A percentile compares a stretch with the other conserved stretches of the same genome.
phyloP scores from a whole-genome alignment of 306 rosid species.

The Sindora glabra region DNA sequence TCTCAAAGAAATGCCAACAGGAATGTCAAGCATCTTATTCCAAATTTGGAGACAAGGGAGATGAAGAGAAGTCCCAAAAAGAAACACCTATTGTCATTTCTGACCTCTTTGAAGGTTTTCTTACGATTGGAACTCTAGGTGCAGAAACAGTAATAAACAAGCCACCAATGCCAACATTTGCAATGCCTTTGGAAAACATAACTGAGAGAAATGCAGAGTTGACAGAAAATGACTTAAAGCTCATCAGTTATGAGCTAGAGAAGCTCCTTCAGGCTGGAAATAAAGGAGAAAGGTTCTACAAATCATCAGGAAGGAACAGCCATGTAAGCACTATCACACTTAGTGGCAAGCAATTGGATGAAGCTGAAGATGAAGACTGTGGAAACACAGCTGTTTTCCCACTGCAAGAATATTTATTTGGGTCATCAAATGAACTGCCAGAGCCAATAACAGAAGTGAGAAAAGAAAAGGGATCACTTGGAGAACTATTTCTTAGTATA shows the following conservation, averaged over 20 bases:
- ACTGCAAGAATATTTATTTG: slow-evolving; percentile 77
- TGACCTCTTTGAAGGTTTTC: slow-evolving; percentile 78
- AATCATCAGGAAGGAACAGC: slow-evolving; percentile 69
- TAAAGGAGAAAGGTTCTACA: slow-evolving; percentile 36
- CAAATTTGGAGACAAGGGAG: slow-evolving; percentile 28
- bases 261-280: slow-evolving; percentile 70
- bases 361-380: slow-evolving; percentile 45
- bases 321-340: slow-evolving; percentile 59
- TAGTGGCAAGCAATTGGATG: slow-evolving; percentile 47
- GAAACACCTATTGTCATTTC: slow-evolving; percentile 36
- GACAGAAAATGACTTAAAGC: slow-evolving; percentile 63
- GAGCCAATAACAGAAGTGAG: slow-evolving; percentile 36
- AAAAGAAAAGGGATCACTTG: slow-evolving; percentile 56
- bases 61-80: slow-evolving; percentile 22
- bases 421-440: slow-evolving; percentile 58
- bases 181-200: slow-evolving; percentile 47
- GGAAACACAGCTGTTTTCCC: slow-evolving; percentile 57
- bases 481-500: slow-evolving; percentile 58
- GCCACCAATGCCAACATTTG: slow-evolving; percentile 78
- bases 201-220: slow-evolving; percentile 34
- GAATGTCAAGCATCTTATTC: slow-evolving; percentile 28
- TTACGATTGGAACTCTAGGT: slow-evolving; percentile 88
- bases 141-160: slow-evolving; percentile 42
- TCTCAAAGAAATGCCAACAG: slow-evolving; percentile 25
- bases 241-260: slow-evolving; percentile 62